These are phyloP conservation scores for Cronartium quercuum DNA, from an alignment of 1,284 basidiomycete genomes.

Conservation along the genomic window DNA sequence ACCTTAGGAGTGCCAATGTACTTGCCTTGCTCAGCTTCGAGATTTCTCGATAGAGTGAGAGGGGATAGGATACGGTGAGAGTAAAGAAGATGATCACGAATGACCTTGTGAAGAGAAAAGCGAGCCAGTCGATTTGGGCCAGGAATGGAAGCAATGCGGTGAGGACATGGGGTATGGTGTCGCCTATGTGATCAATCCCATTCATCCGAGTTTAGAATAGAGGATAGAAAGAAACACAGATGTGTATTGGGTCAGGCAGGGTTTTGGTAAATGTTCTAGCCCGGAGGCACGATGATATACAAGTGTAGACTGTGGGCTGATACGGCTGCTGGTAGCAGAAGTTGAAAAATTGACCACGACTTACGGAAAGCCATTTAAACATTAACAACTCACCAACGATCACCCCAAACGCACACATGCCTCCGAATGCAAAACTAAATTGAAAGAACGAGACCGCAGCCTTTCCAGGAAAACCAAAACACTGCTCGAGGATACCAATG, in stretches of 20 bases:
- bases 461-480: constrained; percentile 79
- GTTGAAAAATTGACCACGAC: background rate
- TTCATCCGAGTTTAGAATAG: too few relatives aligned
- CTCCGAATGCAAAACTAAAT: constrained; percentile 59
- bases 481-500: constrained; percentile 88
- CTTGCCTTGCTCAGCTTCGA: constrained; percentile 92
- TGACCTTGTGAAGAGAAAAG: constrained; percentile 72
- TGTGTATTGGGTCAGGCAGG: too few relatives aligned
- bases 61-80: constrained; percentile 79
- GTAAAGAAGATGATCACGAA: constrained; percentile 83
- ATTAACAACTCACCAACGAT: constrained; percentile 54
- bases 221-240: too few relatives aligned
- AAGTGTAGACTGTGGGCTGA: constrained; percentile 55
- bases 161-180: constrained; percentile 90
- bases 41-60: constrained; percentile 93
- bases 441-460: constrained; percentile 95
- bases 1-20: constrained; percentile 57
- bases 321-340: background rate
- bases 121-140: constrained; percentile 62
- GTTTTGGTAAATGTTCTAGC: too few relatives aligned
- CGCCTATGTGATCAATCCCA: constrained; percentile 57
- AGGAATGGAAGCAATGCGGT: constrained; percentile 76
- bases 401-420: constrained; percentile 94
- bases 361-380: background rate
- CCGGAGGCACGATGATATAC: background rate